phyloP scores from a whole-genome alignment of 768 basidiomycete genomes.

The Suillus subaureus region DNA sequence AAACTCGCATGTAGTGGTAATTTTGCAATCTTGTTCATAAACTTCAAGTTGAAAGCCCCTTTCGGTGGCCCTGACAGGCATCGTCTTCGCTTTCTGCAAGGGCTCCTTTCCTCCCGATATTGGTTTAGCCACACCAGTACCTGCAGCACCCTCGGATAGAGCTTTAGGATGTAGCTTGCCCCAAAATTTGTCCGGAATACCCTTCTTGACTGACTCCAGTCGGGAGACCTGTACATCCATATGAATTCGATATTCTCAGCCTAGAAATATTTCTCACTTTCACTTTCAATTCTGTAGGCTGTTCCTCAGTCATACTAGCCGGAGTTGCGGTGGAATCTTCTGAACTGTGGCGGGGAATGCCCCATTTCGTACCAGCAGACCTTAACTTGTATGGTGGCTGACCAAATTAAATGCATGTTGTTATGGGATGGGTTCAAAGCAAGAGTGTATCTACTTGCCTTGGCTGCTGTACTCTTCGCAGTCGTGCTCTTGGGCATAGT shows the following conservation, averaged over 20 bases:
- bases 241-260: neutral
- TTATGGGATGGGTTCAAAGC: neutral
- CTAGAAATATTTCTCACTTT: neutral
- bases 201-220: neutral
- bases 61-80: neutral
- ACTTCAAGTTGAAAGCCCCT: neutral
- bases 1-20: neutral
- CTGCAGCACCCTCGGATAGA: neutral
- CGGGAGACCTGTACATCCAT: neutral
- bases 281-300: too few relatives aligned
- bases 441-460: neutral
- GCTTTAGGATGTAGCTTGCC: neutral
- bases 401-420: neutral
- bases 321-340: neutral
- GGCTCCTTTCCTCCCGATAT: neutral
- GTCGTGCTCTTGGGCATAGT: neutral
- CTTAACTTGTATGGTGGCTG: constrained; percentile 6
- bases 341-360: neutral
- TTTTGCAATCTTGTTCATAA: neutral
- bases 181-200: neutral
- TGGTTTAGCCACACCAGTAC: neutral
- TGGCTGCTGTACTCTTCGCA: neutral
- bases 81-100: neutral
- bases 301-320: neutral
- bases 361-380: constrained; percentile 3